phyloP scores from a whole-genome alignment of 768 basidiomycete species.

The Suillus americanus region DNA sequence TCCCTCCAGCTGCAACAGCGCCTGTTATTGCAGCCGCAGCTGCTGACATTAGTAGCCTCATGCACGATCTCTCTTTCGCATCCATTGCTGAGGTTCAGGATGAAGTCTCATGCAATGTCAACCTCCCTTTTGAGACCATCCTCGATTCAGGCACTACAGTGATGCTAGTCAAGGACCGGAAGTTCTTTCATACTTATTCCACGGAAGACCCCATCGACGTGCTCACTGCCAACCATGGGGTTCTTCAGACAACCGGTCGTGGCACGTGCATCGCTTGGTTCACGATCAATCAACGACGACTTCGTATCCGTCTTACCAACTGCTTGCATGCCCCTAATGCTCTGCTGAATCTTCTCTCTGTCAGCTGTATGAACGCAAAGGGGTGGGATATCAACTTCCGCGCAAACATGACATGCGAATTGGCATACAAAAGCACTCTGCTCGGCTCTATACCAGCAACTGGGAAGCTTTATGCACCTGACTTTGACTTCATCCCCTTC shows the following conservation, averaged over 20 bases:
- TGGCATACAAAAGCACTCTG: accelerated
- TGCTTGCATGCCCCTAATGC: neutral
- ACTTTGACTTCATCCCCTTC: neutral
- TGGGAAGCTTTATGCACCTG: accelerated
- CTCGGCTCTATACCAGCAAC: neutral
- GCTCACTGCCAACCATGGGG: neutral
- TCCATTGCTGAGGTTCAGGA: neutral
- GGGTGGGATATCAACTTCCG: neutral
- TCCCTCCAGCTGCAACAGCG: no score
- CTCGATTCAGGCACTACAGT: neutral
- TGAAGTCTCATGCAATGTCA: accelerated
- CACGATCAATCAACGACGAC: accelerated
- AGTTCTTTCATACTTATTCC: neutral
- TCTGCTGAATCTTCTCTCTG: neutral
- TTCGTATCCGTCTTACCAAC: neutral
- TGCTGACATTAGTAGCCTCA: neutral
- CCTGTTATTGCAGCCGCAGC: neutral
- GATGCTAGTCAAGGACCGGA: neutral
- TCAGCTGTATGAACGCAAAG: neutral
- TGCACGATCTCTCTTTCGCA: neutral
- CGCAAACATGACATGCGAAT: neutral
- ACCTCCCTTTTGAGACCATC: neutral
- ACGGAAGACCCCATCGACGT: neutral
- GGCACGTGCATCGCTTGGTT: neutral
- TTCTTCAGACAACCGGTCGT: neutral